A percentile compares a stretch with the other conserved stretches of the same genome.
Conservation (phyloP, 805 yeast species). For the Lipomyces anomalus region DNA sequence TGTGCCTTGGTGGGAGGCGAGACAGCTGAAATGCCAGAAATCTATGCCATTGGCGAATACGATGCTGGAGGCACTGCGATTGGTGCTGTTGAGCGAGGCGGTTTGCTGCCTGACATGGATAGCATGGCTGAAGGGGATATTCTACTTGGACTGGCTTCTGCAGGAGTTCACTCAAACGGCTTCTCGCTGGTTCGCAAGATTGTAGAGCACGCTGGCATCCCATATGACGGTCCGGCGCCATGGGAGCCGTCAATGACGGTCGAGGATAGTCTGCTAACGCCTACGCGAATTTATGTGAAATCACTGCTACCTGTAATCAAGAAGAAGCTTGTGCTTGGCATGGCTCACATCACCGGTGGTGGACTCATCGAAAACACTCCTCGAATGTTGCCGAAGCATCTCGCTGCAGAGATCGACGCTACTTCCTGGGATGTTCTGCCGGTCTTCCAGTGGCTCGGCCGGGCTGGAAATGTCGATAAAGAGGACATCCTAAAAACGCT, state of each 20-base stretch:
- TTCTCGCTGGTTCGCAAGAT: constrained; percentile 91
- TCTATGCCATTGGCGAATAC: constrained; percentile 91
- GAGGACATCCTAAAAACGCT: constrained; percentile 83
- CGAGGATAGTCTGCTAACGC: constrained; percentile 80
- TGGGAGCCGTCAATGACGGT: constrained; percentile 67
- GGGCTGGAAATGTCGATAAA: constrained; percentile 82
- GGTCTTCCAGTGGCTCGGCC: constrained; percentile 91
- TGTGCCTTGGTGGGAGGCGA: constrained; percentile 99
- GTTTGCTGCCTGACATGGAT: constrained; percentile 65
- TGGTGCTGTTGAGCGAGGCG: constrained; percentile 80
- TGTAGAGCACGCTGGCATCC: constrained; percentile 66
- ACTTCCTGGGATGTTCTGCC: constrained; percentile 76
- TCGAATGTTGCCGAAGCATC: constrained; percentile 75
- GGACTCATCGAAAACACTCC: constrained; percentile 96
- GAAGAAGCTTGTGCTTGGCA: constrained; percentile 66
- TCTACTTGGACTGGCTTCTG: constrained; percentile 78
- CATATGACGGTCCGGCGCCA: constrained; percentile 74
- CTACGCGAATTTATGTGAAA: constrained; percentile 92
- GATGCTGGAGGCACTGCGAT: constrained; percentile 98
- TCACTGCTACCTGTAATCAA: constrained; percentile 72
- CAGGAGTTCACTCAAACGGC: constrained; percentile 96
- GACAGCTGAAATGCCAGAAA: constrained; percentile 99
- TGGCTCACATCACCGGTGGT: constrained; percentile 98
- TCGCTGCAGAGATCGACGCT: constrained; percentile 78
- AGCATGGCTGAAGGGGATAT: constrained; percentile 75